Base-by-base conservation (phyloP, 2,329 filamentous ascomycete species). In the Alternaria sp. region DNA sequence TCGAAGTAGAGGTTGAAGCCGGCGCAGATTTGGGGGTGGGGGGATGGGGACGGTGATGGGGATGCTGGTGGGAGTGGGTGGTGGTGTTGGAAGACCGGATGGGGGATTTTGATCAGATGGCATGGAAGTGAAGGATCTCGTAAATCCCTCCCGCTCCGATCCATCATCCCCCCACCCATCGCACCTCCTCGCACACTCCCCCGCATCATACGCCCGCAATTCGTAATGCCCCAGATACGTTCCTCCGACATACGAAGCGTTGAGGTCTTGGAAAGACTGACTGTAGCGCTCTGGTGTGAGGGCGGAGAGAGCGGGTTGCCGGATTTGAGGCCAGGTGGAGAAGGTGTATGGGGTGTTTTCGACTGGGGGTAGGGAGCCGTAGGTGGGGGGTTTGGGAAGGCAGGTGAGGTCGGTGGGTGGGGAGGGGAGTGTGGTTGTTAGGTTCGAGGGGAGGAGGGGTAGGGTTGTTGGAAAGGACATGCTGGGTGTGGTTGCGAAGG, bases 1-100 rank as follows among this genome's bases (percentile, higher is more conserved):
- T 63, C 61, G 23, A 55, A 63, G 13, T 63, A 63, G 7, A 60
- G 32, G 36, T 63, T 63, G 51, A 63, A 60, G n/a, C 60, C 57
- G 11, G 40, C 17, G 32, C 60, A 63, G 9, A 13, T 5, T 12
- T 43, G 60, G 13, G 9, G 12, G 19, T n/a, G 13, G 36, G 6
- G 3, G 11, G 13, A 2, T 4, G 19, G 7, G n/a, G n/a, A n/a
- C n/a, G n/a, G n/a, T 15, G 19, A 0, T 19, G 23, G 13, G 32
- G 32, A n/a, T 11, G n/a, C n/a, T n/a, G n/a, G n/a, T n/a, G n/a
- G n/a, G n/a, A n/a, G n/a, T n/a, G n/a, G 26, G 26, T 28, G 28
- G 11, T 12, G 30, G 30, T 32, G 13, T 15, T 15, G 30, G 30
- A 32, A 32, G 30, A 32, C 12, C 30, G 30, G 30, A 30, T 28